phyloP scores from a whole-genome alignment of 306 rosid genomes.

The Prunus dulcis region DNA sequence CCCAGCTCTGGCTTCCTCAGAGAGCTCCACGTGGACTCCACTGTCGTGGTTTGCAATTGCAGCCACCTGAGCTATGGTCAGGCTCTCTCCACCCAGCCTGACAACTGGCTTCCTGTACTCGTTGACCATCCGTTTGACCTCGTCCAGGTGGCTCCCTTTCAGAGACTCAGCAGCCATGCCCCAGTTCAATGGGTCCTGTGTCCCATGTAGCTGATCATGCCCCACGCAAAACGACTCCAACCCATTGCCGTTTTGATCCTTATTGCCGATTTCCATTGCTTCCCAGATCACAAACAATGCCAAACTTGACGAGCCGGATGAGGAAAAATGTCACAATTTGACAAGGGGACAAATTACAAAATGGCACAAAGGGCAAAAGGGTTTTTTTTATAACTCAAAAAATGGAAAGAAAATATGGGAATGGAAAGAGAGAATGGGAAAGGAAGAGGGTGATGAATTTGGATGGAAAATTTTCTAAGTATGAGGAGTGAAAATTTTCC shows the following conservation, averaged over 20 bases:
- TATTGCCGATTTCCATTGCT: neutral
- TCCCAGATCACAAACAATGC: neutral
- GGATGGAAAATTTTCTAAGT: neutral
- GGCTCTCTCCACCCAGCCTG: constrained; percentile 49
- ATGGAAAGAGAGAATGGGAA: neutral
- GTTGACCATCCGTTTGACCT: constrained; percentile 72
- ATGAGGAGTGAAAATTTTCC: constrained; percentile 26
- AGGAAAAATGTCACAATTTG: neutral
- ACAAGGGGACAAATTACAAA: too few species aligned
- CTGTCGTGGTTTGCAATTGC: constrained; percentile 42
- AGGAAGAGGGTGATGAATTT: neutral
- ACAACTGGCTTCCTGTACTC: constrained; percentile 62
- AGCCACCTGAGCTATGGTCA: constrained; percentile 68
- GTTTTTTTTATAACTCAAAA: too few species aligned
- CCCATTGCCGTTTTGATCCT: neutral
- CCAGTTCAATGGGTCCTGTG: constrained; percentile 61
- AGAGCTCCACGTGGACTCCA: constrained; percentile 43
- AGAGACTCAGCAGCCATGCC: constrained; percentile 51
- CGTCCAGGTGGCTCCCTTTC: constrained; percentile 74
- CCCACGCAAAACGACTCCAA: constrained; percentile 28
- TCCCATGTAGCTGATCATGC: neutral
- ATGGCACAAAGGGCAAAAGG: too few species aligned
- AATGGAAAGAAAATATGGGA: neutral
- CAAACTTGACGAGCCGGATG: neutral
- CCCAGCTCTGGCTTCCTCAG: constrained; percentile 43